Conservation (phyloP, 2,329 filamentous ascomycete species). For the Penicillium sp. region DNA sequence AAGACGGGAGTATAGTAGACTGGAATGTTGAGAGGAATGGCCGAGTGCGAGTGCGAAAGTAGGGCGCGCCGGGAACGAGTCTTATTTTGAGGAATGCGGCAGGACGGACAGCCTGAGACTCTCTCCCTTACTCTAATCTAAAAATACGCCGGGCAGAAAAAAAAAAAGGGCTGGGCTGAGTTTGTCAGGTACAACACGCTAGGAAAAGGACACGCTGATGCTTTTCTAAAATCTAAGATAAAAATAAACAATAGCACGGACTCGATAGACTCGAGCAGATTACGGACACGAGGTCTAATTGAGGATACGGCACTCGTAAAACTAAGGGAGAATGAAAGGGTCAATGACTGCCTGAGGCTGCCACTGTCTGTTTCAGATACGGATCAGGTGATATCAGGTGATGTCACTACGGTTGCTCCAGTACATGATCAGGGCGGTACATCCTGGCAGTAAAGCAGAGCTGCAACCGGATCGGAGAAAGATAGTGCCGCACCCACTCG, state of each 20-base stretch:
- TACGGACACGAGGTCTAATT: no score
- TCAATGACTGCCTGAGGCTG: neutral
- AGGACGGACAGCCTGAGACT: slow-evolving; percentile 9
- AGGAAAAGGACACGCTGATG: neutral
- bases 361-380: neutral
- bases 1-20: slow-evolving; percentile 17
- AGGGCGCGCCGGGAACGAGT: slow-evolving; percentile 8
- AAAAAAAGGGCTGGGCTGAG: slow-evolving; percentile 5
- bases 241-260: neutral
- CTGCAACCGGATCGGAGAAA: no score
- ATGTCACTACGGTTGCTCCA: neutral
- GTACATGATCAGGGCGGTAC: neutral
- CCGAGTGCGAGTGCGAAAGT: slow-evolving; percentile 20
- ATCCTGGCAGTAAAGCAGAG: neutral
- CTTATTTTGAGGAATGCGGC: slow-evolving; percentile 29
- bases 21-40: slow-evolving; percentile 23
- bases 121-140: slow-evolving; percentile 27
- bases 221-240: neutral
- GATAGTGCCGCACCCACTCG: no score
- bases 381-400: neutral
- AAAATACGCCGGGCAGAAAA: slow-evolving; percentile 20
- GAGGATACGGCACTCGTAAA: no score
- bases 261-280: no score
- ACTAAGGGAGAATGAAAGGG: no score
- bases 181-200: no score